These are phyloP conservation scores for Camelina sativa DNA, from an alignment of 345 rosid species.

Conservation along the genomic window DNA sequence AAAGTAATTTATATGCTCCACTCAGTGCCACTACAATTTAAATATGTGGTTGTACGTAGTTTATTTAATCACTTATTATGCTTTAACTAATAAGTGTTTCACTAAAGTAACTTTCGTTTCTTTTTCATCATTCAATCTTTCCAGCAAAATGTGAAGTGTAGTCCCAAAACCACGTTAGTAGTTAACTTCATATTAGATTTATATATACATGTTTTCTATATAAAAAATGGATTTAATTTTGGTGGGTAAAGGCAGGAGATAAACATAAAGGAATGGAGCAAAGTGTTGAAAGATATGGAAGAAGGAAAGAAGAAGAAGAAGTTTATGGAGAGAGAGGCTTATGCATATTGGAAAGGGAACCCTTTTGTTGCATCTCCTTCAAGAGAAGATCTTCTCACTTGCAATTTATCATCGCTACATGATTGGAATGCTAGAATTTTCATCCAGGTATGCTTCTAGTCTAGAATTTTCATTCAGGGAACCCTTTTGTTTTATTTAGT, in stretches of 20 bases:
- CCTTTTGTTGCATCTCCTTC: slow-evolving; percentile 56
- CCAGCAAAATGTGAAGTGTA: slow-evolving; percentile 14
- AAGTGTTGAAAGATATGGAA: slow-evolving; percentile 52
- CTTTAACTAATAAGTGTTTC: slow-evolving; percentile 12
- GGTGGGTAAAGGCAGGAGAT: slow-evolving; percentile 64
- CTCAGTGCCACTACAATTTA: slow-evolving; percentile 14
- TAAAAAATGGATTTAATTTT: background rate
- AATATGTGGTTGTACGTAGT: background rate
- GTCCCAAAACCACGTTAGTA: background rate
- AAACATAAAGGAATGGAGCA: slow-evolving; percentile 74
- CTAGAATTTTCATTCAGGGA: too few species aligned
- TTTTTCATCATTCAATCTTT: slow-evolving; percentile 8
- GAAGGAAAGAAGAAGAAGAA: slow-evolving; percentile 53
- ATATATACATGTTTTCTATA: background rate
- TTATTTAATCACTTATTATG: background rate
- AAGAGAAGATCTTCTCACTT: slow-evolving; percentile 67
- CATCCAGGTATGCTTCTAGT: slow-evolving; percentile 50
- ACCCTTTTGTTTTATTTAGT: too few species aligned
- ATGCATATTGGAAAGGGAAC: slow-evolving; percentile 93
- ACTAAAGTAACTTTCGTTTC: slow-evolving; percentile 25
- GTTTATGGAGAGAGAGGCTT: slow-evolving; percentile 70
- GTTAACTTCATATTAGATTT: background rate
- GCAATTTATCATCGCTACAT: slow-evolving; percentile 56
- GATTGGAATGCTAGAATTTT: slow-evolving; percentile 90
- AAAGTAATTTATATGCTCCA: slow-evolving; percentile 8